Conservation (phyloP, 2,329 filamentous ascomycete species). For the Trichoderma aggressivum region DNA sequence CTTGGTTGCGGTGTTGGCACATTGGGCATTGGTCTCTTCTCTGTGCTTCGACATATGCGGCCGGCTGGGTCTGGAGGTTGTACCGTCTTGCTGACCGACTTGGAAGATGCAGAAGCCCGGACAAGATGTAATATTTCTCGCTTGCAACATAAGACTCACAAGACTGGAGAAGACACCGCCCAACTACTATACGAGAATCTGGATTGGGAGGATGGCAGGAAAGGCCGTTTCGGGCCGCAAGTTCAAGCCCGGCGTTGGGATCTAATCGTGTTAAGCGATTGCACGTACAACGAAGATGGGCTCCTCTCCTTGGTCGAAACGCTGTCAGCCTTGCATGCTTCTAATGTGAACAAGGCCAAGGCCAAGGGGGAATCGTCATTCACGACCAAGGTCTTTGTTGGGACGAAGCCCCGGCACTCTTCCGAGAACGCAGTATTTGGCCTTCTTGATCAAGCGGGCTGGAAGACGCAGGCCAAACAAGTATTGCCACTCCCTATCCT, state of each 20-base stretch:
- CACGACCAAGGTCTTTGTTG: not conserved
- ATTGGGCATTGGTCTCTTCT: not conserved
- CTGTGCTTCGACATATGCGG: not conserved
- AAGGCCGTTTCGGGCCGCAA: not conserved
- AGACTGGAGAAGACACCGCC: not conserved
- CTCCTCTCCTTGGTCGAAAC: not conserved
- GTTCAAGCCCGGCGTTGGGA: not conserved
- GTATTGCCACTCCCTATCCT: not conserved
- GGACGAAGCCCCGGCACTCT: not conserved
- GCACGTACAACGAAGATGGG: not conserved
- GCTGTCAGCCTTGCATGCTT: not conserved
- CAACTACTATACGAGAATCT: not conserved
- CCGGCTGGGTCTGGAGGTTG: not conserved
- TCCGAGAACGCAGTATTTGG: not conserved
- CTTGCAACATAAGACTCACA: not conserved
- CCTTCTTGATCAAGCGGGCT: not conserved
- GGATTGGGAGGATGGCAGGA: not conserved
- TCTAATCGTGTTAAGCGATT: not conserved
- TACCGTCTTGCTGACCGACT: not conserved
- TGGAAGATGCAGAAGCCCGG: not conserved
- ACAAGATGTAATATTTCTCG: not conserved
- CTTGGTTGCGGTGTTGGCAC: not conserved
- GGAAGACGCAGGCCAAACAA: not conserved
- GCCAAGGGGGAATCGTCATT: not conserved
- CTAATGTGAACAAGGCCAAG: not conserved